Base-by-base conservation (phyloP, 2,329 filamentous ascomycete species). In the Fusarium sp. region DNA sequence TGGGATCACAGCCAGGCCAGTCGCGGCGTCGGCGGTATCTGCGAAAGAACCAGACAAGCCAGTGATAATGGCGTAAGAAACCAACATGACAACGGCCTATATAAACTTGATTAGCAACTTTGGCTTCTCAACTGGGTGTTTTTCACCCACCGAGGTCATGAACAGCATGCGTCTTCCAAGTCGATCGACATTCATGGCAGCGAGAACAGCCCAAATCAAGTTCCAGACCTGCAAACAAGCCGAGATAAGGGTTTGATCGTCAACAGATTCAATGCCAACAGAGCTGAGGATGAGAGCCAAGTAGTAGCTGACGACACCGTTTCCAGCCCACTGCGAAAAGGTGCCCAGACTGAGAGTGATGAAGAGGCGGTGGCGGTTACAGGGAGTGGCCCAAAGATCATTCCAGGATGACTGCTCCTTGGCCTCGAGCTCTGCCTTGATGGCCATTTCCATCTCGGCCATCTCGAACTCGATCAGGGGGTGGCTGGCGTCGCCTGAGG, bases 211-310 rank as follows among this genome's bases (percentile, higher is more conserved):
- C 15, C 76, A 70, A 13, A 78, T 72, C 12, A 73, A 29, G 35
- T 65, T 65, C 47, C 52, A 70, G 2, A 77, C 69, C 41, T 78
- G 77, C 12, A 78, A 56, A 51, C 63, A 49, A 4, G 57, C 63
- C 22, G 41, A 64, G n/a, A 65, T 64, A 12, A 53, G 58, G 1
- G 57, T 64, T 13, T 78, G 76, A 1, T 75, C 76, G 32, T 76
- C 70, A 3, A 73, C 74, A n/a, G 75, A 72, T 7, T 70, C 76
- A 12, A 79, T 74, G 1, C 76, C 76, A 12, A 78, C 69, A 6
- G 73, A 72, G 8, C 73, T 69, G 6, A 79, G 68, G 65, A 79
- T 76, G 1, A 73, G 68, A 5, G 76, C 73, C 3, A 78, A 70
- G 50, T 77, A 78, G 47, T 77, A 78, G 31, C 31, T 13, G 4